A percentile compares a stretch with the other conserved stretches of the same genome.
These are phyloP conservation scores for Ustilago nuda DNA, from an alignment of 1,284 basidiomycete genomes.

Conservation along the genomic window DNA sequence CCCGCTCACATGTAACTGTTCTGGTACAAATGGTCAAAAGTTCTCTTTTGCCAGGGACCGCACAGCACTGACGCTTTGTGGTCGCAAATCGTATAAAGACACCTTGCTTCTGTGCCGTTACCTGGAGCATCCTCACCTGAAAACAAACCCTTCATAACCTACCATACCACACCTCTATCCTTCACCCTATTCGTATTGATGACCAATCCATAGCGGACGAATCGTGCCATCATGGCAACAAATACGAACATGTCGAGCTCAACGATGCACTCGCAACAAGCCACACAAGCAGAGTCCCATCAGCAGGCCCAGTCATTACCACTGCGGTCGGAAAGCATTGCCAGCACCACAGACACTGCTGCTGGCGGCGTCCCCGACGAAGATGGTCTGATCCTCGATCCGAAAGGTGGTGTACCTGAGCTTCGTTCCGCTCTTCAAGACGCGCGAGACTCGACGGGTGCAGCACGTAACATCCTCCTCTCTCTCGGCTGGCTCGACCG, in stretches of 20 bases:
- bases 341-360: not conserved
- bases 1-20: not conserved
- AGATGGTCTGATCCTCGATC: slow-evolving; percentile 50
- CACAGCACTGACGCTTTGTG: not conserved
- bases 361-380: slow-evolving; percentile 16
- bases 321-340: slow-evolving; percentile 5
- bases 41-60: not conserved
- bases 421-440: slow-evolving; percentile 46
- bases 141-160: too few relatives aligned
- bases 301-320: slow-evolving; percentile 2
- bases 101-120: not conserved
- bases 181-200: too few relatives aligned
- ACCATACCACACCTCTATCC: too few relatives aligned
- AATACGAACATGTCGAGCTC: slow-evolving; percentile 23
- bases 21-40: too few relatives aligned
- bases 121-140: too few relatives aligned
- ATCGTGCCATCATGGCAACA: not conserved
- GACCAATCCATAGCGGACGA: not conserved
- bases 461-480: slow-evolving; percentile 48
- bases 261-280: slow-evolving; percentile 12
- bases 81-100: not conserved
- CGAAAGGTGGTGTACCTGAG: slow-evolving; percentile 49
- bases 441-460: slow-evolving; percentile 43
- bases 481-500: slow-evolving; percentile 75
- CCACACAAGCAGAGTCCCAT: slow-evolving; percentile 1